Evolutionary conservation across 305 asterid genomes (phyloP).

Genomic region (Solanum chacoense): DNA sequence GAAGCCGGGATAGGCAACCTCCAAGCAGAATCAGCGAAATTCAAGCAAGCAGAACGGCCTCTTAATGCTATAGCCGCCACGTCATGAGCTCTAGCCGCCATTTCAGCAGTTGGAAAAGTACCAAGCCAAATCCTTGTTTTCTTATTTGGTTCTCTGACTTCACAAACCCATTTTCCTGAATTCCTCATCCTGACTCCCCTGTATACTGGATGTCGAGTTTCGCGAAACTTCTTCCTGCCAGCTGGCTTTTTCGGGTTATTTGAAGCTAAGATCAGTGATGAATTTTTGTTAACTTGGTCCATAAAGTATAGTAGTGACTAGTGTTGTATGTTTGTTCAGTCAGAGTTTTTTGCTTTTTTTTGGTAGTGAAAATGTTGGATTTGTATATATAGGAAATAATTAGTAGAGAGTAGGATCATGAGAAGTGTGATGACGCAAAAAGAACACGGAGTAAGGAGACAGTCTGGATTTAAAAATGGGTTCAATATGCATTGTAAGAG

Average conservation of each 20-base stretch:
- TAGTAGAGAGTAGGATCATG: background rate
- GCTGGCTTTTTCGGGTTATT: constrained; percentile 51
- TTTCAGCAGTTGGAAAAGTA: background rate
- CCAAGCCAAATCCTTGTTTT: background rate
- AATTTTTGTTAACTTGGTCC: background rate
- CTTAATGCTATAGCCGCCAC: constrained; percentile 68
- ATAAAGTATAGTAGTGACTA: background rate
- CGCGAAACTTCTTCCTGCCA: constrained; percentile 58
- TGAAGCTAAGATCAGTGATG: constrained; percentile 22
- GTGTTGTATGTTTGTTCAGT: background rate
- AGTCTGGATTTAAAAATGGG: too few relatives aligned
- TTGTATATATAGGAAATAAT: background rate
- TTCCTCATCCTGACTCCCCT: constrained; percentile 47
- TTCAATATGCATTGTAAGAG: too few relatives aligned
- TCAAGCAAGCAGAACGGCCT: constrained; percentile 60
- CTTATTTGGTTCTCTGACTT: background rate
- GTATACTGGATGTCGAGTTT: constrained; percentile 63
- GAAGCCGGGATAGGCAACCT: constrained; percentile 45
- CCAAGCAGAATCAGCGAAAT: constrained; percentile 70
- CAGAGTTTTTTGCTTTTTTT: background rate
- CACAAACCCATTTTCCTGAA: constrained; percentile 52
- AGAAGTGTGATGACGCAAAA: too few relatives aligned
- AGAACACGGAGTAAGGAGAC: too few relatives aligned
- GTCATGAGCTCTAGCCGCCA: constrained; percentile 52
- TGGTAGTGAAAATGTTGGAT: background rate